Evolutionary conservation across 2,329 filamentous ascomycete species (phyloP).

Genomic region (Microthyrium microscopicum): DNA sequence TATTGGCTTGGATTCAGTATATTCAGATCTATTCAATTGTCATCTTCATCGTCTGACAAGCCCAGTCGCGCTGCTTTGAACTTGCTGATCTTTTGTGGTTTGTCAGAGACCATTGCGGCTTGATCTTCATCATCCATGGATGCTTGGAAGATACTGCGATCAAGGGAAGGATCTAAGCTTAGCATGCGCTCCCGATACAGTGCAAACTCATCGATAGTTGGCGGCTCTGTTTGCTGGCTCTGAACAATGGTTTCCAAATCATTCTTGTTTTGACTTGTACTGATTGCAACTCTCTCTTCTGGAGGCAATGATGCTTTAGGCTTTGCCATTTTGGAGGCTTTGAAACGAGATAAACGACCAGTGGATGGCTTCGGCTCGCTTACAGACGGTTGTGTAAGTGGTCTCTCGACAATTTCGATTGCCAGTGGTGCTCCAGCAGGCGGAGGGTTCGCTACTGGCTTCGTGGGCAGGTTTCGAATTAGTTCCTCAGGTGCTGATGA

Average conservation of each 20-base stretch:
- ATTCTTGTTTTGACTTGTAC: too few relatives aligned
- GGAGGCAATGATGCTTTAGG: conserved; percentile 3
- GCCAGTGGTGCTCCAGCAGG: conserved; percentile 16
- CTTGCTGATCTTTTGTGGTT: conserved; percentile 56
- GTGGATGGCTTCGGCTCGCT: conserved; percentile 17
- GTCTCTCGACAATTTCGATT: conserved; percentile 8
- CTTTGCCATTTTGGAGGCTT: conserved; percentile 19
- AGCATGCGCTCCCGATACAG: too few relatives aligned
- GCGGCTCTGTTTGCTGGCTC: too few relatives aligned
- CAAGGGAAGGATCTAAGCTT: too few relatives aligned
- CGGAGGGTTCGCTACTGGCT: conserved; percentile 16
- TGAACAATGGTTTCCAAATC: too few relatives aligned
- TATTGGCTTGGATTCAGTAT: not conserved
- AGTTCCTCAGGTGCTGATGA: conserved; percentile 33
- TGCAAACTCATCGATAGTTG: too few relatives aligned
- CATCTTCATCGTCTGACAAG: too few relatives aligned
- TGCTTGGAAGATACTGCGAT: too few relatives aligned
- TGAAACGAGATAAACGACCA: conserved; percentile 10
- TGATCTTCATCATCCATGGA: too few relatives aligned
- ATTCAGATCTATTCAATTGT: not conserved
- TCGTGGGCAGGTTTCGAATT: too few relatives aligned
- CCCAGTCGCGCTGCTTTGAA: conserved; percentile 56
- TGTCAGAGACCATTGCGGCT: too few relatives aligned
- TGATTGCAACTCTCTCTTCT: too few relatives aligned
- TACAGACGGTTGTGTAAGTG: conserved; percentile 27